Conservation (phyloP, 2,329 filamentous ascomycete species). For the Sclerotinia spermophila region DNA sequence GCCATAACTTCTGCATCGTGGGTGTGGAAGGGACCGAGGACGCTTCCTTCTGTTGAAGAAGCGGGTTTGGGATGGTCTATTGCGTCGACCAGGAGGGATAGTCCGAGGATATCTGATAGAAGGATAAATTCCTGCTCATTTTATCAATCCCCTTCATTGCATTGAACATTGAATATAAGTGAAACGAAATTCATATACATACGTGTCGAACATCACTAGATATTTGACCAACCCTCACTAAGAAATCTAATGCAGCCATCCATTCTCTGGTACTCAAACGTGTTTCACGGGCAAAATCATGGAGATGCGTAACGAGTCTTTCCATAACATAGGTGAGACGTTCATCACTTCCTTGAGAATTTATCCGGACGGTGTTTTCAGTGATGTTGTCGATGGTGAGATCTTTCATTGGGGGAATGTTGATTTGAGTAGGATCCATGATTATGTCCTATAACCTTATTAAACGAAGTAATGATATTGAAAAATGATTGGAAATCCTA, state of each 20-base stretch:
- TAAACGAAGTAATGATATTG: not conserved
- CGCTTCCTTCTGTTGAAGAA: slow-evolving; percentile 69
- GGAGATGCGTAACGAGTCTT: slow-evolving; percentile 70
- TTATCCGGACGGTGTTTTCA: slow-evolving; percentile 69
- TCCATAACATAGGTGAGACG: slow-evolving; percentile 70
- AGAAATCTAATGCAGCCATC: slow-evolving; percentile 69
- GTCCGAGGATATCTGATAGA: slow-evolving; percentile 73
- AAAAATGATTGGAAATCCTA: not conserved
- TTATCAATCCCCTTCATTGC: not conserved
- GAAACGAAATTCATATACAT: slow-evolving; percentile 30
- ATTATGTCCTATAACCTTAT: not conserved
- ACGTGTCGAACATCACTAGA: slow-evolving; percentile 71
- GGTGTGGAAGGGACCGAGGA: slow-evolving; percentile 80
- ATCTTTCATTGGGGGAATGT: slow-evolving; percentile 56
- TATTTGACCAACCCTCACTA: slow-evolving; percentile 70
- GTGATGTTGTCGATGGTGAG: slow-evolving; percentile 79
- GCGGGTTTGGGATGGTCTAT: slow-evolving; percentile 80
- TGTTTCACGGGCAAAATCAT: slow-evolving; percentile 79
- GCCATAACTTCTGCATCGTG: slow-evolving; percentile 62
- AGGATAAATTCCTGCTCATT: slow-evolving; percentile 68
- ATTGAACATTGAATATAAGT: not conserved
- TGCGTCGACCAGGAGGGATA: slow-evolving; percentile 74
- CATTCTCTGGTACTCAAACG: slow-evolving; percentile 73
- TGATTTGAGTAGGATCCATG: slow-evolving; percentile 27
- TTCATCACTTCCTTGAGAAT: slow-evolving; percentile 62